Evolutionary conservation across 2,329 filamentous ascomycete genomes (phyloP).

Genomic region (Trichoderma sp.): DNA sequence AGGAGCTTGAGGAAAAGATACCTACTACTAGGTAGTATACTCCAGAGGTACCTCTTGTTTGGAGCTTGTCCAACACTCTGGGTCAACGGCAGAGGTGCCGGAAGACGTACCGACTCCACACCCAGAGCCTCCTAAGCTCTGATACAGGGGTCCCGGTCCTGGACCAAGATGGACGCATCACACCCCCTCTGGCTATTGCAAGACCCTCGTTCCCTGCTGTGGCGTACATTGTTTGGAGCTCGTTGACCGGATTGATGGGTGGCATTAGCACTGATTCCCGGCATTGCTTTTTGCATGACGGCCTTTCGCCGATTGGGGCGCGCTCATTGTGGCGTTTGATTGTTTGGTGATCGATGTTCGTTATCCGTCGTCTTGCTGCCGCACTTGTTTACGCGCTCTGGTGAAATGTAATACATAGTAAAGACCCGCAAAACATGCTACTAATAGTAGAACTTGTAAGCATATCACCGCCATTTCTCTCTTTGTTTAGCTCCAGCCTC

Average conservation of each 20-base stretch:
- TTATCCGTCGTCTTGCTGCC: not conserved
- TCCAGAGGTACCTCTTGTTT: not conserved
- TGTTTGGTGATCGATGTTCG: not conserved
- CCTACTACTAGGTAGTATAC: too few species aligned
- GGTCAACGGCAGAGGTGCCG: not conserved
- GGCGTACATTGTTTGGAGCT: not conserved
- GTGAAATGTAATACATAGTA: not conserved
- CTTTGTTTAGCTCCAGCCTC: not conserved
- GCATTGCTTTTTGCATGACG: not conserved
- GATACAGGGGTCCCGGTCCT: not conserved
- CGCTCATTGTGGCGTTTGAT: not conserved
- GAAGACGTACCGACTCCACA: not conserved
- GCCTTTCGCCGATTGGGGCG: not conserved
- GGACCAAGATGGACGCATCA: not conserved
- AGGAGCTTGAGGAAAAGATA: not conserved
- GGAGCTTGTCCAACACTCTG: not conserved
- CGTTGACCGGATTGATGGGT: not conserved
- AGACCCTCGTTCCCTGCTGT: not conserved
- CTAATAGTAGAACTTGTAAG: not conserved
- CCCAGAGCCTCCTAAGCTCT: slow-evolving; percentile 10
- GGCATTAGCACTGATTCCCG: not conserved
- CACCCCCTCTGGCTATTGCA: not conserved
- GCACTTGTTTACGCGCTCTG: not conserved
- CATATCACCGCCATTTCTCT: slow-evolving; percentile 17
- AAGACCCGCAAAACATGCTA: not conserved